Evolutionary conservation across 306 rosid species (phyloP).

Genomic region (Quercus engelmannii): DNA sequence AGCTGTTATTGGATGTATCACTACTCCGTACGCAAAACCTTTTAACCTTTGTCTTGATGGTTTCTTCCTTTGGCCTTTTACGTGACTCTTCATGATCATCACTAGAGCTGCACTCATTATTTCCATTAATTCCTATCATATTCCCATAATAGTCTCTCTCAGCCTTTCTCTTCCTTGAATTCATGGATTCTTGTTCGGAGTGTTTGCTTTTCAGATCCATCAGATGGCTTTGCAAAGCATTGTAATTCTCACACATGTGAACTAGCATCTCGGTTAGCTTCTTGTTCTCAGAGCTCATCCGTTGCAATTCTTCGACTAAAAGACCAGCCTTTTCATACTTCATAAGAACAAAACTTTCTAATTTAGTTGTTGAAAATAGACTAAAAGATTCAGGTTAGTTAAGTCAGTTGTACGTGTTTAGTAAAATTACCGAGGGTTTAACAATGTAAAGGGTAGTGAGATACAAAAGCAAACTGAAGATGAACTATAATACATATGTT

Average conservation of each 20-base stretch:
- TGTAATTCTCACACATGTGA: constrained; percentile 39
- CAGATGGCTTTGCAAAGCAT: constrained; percentile 38
- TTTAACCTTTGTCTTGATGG: constrained; percentile 41
- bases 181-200: constrained; percentile 14
- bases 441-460: neutral
- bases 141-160: constrained; percentile 18
- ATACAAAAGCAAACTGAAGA: neutral
- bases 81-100: constrained; percentile 54
- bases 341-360: neutral
- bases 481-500: neutral
- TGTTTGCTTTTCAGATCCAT: constrained; percentile 27
- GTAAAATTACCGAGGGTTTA: neutral
- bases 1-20: constrained; percentile 53
- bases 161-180: constrained; percentile 50
- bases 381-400: neutral
- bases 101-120: constrained; percentile 39
- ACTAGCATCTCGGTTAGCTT: constrained; percentile 43
- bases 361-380: neutral
- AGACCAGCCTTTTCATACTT: constrained; percentile 10
- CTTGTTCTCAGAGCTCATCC: constrained; percentile 58
- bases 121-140: constrained; percentile 9
- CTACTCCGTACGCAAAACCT: constrained; percentile 54
- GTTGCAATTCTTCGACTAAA: constrained; percentile 49
- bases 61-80: constrained; percentile 39
- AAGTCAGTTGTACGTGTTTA: too few relatives aligned